A percentile compares a stretch with the other conserved stretches of the same genome.
These are phyloP conservation scores for Zopfochytrium polystomum DNA, from an alignment of 371 early-diverging fungal genomes.

Conservation along the genomic window DNA sequence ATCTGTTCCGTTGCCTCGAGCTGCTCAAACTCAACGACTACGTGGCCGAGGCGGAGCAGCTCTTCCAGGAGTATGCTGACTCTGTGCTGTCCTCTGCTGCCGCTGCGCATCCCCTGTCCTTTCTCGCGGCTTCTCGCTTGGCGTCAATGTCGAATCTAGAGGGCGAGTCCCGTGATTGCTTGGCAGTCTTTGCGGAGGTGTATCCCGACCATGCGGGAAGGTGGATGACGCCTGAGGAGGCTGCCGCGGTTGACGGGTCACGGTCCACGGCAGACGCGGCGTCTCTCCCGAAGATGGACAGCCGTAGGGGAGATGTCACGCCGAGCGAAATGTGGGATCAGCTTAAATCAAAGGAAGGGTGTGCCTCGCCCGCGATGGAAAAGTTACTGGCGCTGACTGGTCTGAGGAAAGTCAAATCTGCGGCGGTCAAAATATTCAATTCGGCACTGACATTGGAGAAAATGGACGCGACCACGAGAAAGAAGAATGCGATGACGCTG, in stretches of 20 bases:
- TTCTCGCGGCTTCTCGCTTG: conserved; percentile 17
- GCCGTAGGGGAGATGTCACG: too few species aligned
- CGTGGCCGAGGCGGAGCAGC: conserved; percentile 12
- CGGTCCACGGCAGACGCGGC: background rate
- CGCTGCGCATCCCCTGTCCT: conserved; percentile 21
- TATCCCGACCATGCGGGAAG: background rate
- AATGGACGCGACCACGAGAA: conserved; percentile 9
- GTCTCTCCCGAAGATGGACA: too few species aligned
- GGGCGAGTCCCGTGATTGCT: too few species aligned
- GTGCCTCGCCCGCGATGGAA: conserved; percentile 30
- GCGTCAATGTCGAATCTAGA: background rate
- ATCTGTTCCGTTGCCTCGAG: conserved; percentile 18
- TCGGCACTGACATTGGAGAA: conserved; percentile 17
- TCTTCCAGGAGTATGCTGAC: conserved; percentile 13
- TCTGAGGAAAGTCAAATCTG: conserved; percentile 25
- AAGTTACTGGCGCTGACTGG: conserved; percentile 29
- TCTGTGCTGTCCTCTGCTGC: background rate
- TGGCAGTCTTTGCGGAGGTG: too few species aligned
- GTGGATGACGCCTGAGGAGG: conserved; percentile 6
- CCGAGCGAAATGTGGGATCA: conserved; percentile 17
- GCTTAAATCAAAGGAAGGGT: conserved; percentile 5
- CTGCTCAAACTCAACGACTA: background rate
- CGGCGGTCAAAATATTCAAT: conserved; percentile 27
- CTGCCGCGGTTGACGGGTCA: background rate
- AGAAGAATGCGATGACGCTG: conserved; percentile 17